Conservation (phyloP, 2,329 filamentous ascomycete species). For the Colletotrichum sp. region DNA sequence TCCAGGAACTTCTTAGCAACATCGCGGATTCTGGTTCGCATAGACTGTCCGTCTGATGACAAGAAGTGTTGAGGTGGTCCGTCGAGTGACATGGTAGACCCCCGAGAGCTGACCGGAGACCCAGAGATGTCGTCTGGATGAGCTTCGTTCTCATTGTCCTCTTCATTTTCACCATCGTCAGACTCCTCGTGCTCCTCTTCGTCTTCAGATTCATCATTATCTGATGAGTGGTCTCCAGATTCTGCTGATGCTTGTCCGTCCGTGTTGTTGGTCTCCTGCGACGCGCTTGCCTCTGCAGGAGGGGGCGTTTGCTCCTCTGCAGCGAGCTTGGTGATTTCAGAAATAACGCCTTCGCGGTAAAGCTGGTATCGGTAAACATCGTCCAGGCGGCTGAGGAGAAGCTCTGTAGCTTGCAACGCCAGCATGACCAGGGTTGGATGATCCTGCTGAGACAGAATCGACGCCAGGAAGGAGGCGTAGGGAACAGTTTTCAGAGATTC, state of each 20-base stretch:
- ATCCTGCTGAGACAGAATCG: constrained; percentile 94
- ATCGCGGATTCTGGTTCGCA: constrained; percentile 75
- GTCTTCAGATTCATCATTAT: constrained; percentile 55
- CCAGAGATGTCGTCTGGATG: constrained; percentile 66
- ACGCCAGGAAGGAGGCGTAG: constrained; percentile 93
- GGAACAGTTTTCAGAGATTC: constrained; percentile 88
- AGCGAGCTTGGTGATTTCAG: constrained; percentile 85
- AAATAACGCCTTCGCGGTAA: constrained; percentile 93
- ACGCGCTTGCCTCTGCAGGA: constrained; percentile 33
- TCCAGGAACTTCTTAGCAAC: constrained; percentile 86
- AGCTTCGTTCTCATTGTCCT: constrained; percentile 42
- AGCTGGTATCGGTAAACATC: constrained; percentile 94
- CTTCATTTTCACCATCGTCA: constrained; percentile 60
- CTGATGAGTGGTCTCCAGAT: constrained; percentile 36
- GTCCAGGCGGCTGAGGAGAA: constrained; percentile 83
- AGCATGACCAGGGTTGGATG: constrained; percentile 86
- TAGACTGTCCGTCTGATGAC: constrained; percentile 56
- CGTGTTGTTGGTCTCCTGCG: not conserved
- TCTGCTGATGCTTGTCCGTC: constrained; percentile 9
- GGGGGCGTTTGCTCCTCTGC: constrained; percentile 42
- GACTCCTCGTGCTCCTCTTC: constrained; percentile 52
- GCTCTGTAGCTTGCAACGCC: constrained; percentile 86
- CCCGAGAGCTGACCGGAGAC: constrained; percentile 70
- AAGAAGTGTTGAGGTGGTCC: constrained; percentile 53
- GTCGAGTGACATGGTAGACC: constrained; percentile 69